Evolutionary conservation across 345 rosid species (phyloP).

Genomic region (Balakata baccata): DNA sequence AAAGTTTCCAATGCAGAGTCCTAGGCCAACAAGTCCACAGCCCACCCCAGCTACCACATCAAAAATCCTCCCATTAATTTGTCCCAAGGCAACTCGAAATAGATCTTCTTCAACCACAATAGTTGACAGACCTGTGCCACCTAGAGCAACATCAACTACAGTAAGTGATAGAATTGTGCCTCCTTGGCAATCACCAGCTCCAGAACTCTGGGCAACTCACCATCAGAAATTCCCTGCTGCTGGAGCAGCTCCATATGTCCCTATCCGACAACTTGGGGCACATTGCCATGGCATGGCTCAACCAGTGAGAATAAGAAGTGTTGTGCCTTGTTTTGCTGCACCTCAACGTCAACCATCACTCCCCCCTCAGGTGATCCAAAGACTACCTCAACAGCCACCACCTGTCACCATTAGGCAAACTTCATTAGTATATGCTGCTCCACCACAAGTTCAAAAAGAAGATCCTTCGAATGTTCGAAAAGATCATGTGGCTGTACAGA

Average conservation of each 20-base stretch:
- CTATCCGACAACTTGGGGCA: conserved; percentile 57
- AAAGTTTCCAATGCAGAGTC: conserved; percentile 58
- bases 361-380: conserved; percentile 40
- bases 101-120: conserved; percentile 34
- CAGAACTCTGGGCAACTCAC: conserved; percentile 42
- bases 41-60: conserved; percentile 64
- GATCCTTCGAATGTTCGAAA: conserved; percentile 24
- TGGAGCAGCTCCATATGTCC: conserved; percentile 79
- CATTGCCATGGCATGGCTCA: conserved; percentile 74
- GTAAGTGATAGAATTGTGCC: conserved; percentile 17
- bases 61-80: conserved; percentile 84
- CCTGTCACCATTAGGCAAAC: conserved; percentile 75
- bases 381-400: conserved; percentile 43
- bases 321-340: conserved; percentile 80
- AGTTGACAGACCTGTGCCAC: conserved; percentile 27
- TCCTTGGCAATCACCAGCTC: conserved; percentile 20
- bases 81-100: conserved; percentile 53
- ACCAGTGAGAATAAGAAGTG: conserved; percentile 74
- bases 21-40: conserved; percentile 89
- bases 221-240: conserved; percentile 62
- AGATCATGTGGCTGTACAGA: conserved; percentile 10
- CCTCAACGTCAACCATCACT: conserved; percentile 56
- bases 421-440: conserved; percentile 65
- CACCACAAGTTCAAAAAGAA: conserved; percentile 42
- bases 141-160: conserved; percentile 13